Percentiles rank a stretch among this genome's conserved stretches.
phyloP scores from a whole-genome alignment of 139 green algal species.

The Micromonas pusilla region DNA sequence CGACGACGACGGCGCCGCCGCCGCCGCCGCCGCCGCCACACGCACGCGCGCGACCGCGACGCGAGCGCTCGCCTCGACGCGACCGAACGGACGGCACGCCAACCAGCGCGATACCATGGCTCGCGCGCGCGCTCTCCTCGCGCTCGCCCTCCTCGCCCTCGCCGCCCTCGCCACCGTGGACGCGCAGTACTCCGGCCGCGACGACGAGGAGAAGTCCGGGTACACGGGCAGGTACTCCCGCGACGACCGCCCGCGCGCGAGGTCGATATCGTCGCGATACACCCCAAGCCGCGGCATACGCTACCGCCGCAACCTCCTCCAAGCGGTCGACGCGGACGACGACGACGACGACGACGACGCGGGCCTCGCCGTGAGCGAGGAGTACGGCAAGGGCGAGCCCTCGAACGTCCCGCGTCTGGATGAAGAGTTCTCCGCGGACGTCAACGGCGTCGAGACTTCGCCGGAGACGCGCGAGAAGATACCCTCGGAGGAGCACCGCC shows the following conservation, averaged over 20 bases:
- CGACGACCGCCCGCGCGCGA: too few species aligned
- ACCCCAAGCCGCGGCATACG: too few species aligned
- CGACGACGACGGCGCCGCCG: too few species aligned
- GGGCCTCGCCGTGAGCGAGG: too few species aligned
- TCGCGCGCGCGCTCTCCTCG: not conserved
- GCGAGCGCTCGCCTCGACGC: too few species aligned
- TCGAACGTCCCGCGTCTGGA: not conserved
- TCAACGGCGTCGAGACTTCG: not conserved
- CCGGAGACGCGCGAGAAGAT: not conserved
- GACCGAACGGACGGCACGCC: too few species aligned
- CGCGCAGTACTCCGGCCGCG: not conserved
- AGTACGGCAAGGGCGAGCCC: not conserved
- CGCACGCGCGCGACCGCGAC: too few species aligned
- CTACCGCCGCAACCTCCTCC: not conserved
- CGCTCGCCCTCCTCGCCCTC: not conserved
- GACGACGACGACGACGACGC: not conserved
- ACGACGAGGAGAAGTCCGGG: not conserved
- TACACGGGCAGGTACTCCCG: not conserved
- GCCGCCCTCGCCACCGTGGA: not conserved
- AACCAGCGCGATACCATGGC: too few species aligned
- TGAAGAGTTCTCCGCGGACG: not conserved
- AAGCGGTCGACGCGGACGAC: not conserved
- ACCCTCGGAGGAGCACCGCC: not conserved
- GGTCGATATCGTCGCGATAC: too few species aligned
- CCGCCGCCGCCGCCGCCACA: too few species aligned